These are phyloP conservation scores for Citrus australasica DNA, from an alignment of 345 rosid genomes.

Conservation along the genomic window DNA sequence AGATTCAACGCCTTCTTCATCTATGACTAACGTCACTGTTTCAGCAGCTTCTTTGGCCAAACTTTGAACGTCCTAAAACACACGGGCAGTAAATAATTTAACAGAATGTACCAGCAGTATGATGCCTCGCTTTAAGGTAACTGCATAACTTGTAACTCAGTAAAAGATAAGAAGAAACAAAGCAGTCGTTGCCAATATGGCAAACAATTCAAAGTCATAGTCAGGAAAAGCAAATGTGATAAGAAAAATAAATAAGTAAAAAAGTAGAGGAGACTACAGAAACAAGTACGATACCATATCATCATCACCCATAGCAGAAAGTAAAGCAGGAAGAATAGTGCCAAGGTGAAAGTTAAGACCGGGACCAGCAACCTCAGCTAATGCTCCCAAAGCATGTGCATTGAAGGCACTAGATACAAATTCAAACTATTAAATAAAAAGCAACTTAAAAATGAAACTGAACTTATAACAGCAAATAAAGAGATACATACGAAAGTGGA, in stretches of 20 bases:
- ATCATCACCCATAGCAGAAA: slow-evolving; percentile 75
- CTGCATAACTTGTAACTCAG: neutral
- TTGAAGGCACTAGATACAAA: slow-evolving; percentile 70
- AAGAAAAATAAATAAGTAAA: neutral
- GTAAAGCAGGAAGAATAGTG: slow-evolving; percentile 88
- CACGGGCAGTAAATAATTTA: slow-evolving; percentile 5
- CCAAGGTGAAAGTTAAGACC: slow-evolving; percentile 88
- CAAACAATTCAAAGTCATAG: neutral
- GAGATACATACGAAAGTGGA: slow-evolving; percentile 84
- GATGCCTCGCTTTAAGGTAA: neutral
- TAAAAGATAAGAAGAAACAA: neutral
- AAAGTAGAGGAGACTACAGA: neutral
- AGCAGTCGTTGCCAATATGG: neutral
- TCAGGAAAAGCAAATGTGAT: neutral
- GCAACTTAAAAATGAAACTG: neutral
- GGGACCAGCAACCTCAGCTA: slow-evolving; percentile 97
- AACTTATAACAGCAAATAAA: slow-evolving; percentile 18
- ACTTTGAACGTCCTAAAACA: slow-evolving; percentile 69
- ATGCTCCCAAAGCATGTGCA: slow-evolving; percentile 97
- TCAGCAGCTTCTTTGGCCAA: slow-evolving; percentile 91
- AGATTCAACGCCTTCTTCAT: slow-evolving; percentile 87
- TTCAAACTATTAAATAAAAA: slow-evolving; percentile 7
- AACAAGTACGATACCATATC: slow-evolving; percentile 45
- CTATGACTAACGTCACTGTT: slow-evolving; percentile 80
- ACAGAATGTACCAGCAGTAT: neutral